A percentile compares a stretch with the other conserved stretches of the same genome.
phyloP scores from a whole-genome alignment of 345 rosid genomes.

The Populus nigra region DNA sequence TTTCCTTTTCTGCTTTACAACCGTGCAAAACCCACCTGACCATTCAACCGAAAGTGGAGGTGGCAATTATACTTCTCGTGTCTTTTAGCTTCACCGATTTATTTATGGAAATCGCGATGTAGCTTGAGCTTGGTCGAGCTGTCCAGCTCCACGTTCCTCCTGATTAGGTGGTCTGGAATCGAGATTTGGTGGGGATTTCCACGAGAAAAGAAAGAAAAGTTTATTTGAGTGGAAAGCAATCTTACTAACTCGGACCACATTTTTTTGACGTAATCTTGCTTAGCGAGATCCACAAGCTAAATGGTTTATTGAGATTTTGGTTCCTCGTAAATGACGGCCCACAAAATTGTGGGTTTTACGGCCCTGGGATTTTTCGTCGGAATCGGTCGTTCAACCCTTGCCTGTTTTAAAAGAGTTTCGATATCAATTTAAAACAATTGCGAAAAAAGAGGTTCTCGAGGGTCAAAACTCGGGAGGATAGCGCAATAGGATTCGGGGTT shows the following conservation, averaged over 20 bases:
- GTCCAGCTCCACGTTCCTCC: not conserved
- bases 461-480: no score
- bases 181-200: not conserved
- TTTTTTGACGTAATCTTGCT: no score
- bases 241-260: not conserved
- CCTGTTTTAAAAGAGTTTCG: not conserved
- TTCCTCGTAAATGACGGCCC: not conserved
- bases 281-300: no score
- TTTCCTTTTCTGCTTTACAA: not conserved
- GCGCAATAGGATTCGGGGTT: no score
- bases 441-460: no score
- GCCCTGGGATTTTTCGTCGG: not conserved
- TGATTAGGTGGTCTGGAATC: not conserved
- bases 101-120: not conserved
- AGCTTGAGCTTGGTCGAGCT: not conserved
- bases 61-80: not conserved
- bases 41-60: not conserved
- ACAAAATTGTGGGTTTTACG: not conserved
- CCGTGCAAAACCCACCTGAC: not conserved
- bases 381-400: not conserved
- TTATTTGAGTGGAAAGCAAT: no score
- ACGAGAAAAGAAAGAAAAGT: not conserved
- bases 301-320: no score
- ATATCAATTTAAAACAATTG: not conserved
- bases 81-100: not conserved